Evolutionary conservation across 192 early-diverging fungal species (phyloP), one percentile per base, ranked within the genome.

Genomic region (Backusella sp.): DNA sequence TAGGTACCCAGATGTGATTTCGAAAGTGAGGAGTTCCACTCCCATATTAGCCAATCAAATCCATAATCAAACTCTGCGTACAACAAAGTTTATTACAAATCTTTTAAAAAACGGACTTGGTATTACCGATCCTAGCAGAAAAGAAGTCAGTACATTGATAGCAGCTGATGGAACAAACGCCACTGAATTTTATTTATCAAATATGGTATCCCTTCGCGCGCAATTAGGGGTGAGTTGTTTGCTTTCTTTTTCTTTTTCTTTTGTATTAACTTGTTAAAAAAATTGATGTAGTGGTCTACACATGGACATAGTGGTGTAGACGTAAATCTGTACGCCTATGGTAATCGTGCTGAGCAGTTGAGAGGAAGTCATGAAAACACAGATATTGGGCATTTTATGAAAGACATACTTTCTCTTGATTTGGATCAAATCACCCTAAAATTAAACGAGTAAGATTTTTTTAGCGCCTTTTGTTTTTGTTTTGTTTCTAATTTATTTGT

Each of bases 271-370:
- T 42, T 78, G 76, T 36, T 37, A 44, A 44, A 44, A 44, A 44
- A 70, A 41, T 70, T 12, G 19, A 42, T 80, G 56, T 67, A 85
- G 66, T 94, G 92, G 93, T 84, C 95, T 11, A 98, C 98, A 0
- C 93, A 93, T 81, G 96, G 96, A 6, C 98, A 99, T 77, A 93
- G 93, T 65, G 96, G 91, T 2, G 95, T 97, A 17, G 98, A 99
- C 81, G 98, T 99, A 12, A 98, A 96, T 77, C 80, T 97, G 37
- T 97, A 96, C 80, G 94, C 96, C 1, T 90, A 95, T 76, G 96
- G 96, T 19, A 76, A 77, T 30, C 80, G 85, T 26, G 73, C 88
- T 15, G 79, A 93, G 11, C 52, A 83, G 59, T 80, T 97, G 72
- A 79, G 86, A 17, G 94, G 94, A 34, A 95, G 91, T 86, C 91